These are phyloP conservation scores for Silene uniflora DNA, from an alignment of 148 eudicot species.

Conservation along the genomic window DNA sequence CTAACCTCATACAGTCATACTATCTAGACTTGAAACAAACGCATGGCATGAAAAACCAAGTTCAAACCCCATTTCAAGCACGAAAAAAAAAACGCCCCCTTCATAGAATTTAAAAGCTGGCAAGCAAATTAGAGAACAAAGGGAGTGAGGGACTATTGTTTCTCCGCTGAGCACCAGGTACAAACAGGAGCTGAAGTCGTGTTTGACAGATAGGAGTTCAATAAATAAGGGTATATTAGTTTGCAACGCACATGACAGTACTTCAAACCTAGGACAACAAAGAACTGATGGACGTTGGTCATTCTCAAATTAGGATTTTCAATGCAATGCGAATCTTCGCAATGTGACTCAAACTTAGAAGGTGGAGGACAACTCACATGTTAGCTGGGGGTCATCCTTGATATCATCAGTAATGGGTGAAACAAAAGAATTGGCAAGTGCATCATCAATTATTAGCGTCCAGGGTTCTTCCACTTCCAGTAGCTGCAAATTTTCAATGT, in stretches of 20 bases:
- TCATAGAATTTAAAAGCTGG: too few species aligned
- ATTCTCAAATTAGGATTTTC: neutral
- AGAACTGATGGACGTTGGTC: neutral
- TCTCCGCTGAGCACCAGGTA: too few species aligned
- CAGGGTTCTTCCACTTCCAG: slow-evolving; percentile 72
- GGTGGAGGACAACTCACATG: slow-evolving; percentile 46
- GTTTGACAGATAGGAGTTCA: too few species aligned
- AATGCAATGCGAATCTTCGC: neutral
- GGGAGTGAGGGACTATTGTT: too few species aligned
- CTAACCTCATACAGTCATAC: too few species aligned
- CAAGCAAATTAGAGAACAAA: too few species aligned
- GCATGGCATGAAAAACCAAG: too few species aligned
- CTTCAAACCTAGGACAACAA: slow-evolving; percentile 1
- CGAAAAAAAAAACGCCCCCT: too few species aligned
- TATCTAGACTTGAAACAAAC: too few species aligned
- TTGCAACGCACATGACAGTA: too few species aligned
- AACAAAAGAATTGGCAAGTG: slow-evolving; percentile 85
- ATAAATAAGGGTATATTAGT: slow-evolving; percentile 12
- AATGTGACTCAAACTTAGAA: neutral
- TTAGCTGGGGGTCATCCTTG: slow-evolving; percentile 67
- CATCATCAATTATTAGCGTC: slow-evolving; percentile 83
- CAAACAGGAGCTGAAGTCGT: too few species aligned
- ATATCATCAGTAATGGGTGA: slow-evolving; percentile 83
- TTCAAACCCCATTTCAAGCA: too few species aligned
- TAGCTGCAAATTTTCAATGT: slow-evolving; percentile 43